Evolutionary conservation across 2,329 filamentous ascomycete genomes (phyloP).

Genomic region (Calonectria montana): DNA sequence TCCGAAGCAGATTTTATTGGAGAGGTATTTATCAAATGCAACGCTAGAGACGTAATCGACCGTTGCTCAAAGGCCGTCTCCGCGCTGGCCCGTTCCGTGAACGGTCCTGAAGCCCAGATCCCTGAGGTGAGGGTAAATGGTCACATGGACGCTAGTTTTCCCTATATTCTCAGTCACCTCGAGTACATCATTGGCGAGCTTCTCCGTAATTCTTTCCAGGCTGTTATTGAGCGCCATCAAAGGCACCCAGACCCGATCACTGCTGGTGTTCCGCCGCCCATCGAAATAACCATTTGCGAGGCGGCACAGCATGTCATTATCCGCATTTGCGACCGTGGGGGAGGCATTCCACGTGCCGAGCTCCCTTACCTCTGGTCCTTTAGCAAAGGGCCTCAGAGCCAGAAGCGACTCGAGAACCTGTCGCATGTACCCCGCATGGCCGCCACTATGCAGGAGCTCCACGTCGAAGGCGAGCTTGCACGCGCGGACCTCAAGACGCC

Average conservation of each 20-base stretch:
- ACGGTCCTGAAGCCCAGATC: slow-evolving; percentile 76
- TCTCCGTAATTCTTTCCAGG: slow-evolving; percentile 93
- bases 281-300: slow-evolving; percentile 95
- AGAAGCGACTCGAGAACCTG: slow-evolving; percentile 85
- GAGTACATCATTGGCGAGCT: slow-evolving; percentile 98
- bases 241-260: slow-evolving; percentile 45
- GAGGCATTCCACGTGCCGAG: slow-evolving; percentile 87
- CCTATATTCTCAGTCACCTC: slow-evolving; percentile 94
- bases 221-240: slow-evolving; percentile 81
- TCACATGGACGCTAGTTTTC: slow-evolving; percentile 90
- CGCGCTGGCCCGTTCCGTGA: slow-evolving; percentile 78
- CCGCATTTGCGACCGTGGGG: slow-evolving; percentile 93
- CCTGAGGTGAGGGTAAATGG: slow-evolving; percentile 87
- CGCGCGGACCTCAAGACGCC: slow-evolving; percentile 56
- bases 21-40: slow-evolving; percentile 94
- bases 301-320: slow-evolving; percentile 95
- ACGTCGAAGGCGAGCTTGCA: slow-evolving; percentile 57
- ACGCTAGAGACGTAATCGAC: slow-evolving; percentile 88
- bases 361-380: slow-evolving; percentile 97
- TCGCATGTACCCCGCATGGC: slow-evolving; percentile 89
- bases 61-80: slow-evolving; percentile 82
- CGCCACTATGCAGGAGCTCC: slow-evolving; percentile 91
- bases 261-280: slow-evolving; percentile 73
- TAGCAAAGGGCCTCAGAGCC: slow-evolving; percentile 86
- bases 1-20: slow-evolving; percentile 87